Base-by-base conservation (phyloP, 108 stramenopile genomes). In the Nitzschia inconspicua region DNA sequence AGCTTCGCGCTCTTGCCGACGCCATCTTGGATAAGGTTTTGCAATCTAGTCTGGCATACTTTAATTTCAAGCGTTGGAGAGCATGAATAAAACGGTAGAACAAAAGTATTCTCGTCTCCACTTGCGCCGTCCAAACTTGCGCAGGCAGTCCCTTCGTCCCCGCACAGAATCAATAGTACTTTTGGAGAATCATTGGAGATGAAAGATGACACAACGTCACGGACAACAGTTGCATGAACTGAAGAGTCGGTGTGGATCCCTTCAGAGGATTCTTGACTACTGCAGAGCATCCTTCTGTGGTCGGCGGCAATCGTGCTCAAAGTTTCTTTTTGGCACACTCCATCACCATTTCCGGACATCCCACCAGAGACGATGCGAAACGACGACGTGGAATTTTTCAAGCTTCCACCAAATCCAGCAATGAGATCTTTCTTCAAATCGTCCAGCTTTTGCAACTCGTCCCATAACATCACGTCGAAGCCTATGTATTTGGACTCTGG, bases 321-420 rank as follows among this genome's bases (percentile, higher is more conserved):
- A n/a, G n/a, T n/a, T n/a, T n/a, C n/a, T n/a, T n/a, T 11, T 36
- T 10, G 26, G 6, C 28, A 9, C 6, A 19, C 18, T 3, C 3
- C 3, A 16, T 19, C 3, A 28, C 72, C 72, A 19, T 66, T 58
- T 34, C 79, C 83, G 52, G 72, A 66, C 80, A 88, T 88, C 14
- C 86, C 86, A 34, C 83, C 81, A 28, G 77, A 72, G 37, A 83
- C 77, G 39, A 88, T 68, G 34, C 83, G 80, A 54, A 58, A 88
- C 18, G 79, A 70, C 8, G 82, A 76, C 10, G 28, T 59, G 40
- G 46, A 79, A 29, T 40, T 77, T 39, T 3, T 29, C 22, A 19
- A 36, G 23, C 26, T 28, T 11, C 51, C 51, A 40, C 57, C 80
- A 20, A 56, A 18, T n/a, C 51, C 77, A 36, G 16, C 65, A 23